These are phyloP conservation scores for Ophiocordyceps sinensis DNA, from an alignment of 2,329 filamentous ascomycete genomes.

Conservation along the genomic window DNA sequence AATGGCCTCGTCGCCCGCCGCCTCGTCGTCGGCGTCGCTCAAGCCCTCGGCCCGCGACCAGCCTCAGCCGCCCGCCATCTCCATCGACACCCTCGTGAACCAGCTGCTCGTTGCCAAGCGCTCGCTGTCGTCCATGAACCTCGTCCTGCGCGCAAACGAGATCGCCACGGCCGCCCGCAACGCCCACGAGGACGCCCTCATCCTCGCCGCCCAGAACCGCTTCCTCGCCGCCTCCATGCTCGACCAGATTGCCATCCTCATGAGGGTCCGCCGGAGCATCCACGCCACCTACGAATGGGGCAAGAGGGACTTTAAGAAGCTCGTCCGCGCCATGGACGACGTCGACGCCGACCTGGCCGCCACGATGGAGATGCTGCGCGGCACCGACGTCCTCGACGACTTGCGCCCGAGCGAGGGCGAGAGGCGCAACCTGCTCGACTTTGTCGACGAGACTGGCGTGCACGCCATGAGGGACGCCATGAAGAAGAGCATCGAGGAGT, in stretches of 20 bases:
- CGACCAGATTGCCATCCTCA: slow-evolving; percentile 38
- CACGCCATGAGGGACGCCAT: slow-evolving; percentile 49
- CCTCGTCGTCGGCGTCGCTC: slow-evolving; percentile 20
- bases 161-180: slow-evolving; percentile 63
- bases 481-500: slow-evolving; percentile 55
- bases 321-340: slow-evolving; percentile 51
- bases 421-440: slow-evolving; percentile 54
- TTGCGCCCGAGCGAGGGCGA: slow-evolving; percentile 46
- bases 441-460: slow-evolving; percentile 60
- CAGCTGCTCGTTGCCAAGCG: slow-evolving; percentile 80
- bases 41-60: slow-evolving; percentile 13
- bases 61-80: slow-evolving; percentile 8
- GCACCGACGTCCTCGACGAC: slow-evolving; percentile 47
- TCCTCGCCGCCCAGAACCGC: slow-evolving; percentile 54
- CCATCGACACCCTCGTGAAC: slow-evolving; percentile 64
- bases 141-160: slow-evolving; percentile 76
- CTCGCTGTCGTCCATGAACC: slow-evolving; percentile 68
- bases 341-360: slow-evolving; percentile 49
- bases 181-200: slow-evolving; percentile 64
- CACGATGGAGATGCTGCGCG: slow-evolving; percentile 50
- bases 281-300: slow-evolving; percentile 41
- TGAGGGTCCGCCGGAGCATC: slow-evolving; percentile 34
- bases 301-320: slow-evolving; percentile 43
- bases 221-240: slow-evolving; percentile 51
- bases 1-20: slow-evolving; percentile 20